These are phyloP conservation scores for Ilex aquifolium DNA, from an alignment of 257 asterid species.

Conservation along the genomic window DNA sequence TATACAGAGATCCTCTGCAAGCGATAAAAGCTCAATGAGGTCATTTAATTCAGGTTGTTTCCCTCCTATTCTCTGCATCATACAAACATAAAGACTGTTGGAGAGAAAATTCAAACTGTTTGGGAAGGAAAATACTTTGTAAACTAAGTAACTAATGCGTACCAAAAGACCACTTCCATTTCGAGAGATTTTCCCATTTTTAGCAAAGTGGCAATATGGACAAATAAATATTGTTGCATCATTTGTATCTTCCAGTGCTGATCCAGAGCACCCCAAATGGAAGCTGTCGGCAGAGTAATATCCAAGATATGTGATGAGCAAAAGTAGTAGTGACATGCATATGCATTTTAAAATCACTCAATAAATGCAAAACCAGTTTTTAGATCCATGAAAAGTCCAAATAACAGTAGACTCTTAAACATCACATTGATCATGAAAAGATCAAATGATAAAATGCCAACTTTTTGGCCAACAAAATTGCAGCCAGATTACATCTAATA, in stretches of 20 bases:
- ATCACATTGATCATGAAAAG: not conserved
- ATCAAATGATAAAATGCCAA: not conserved
- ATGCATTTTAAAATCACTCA: too few relatives aligned
- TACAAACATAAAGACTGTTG: slow-evolving; percentile 17
- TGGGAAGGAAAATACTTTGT: slow-evolving; percentile 7
- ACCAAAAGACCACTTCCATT: slow-evolving; percentile 53
- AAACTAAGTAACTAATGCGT: slow-evolving; percentile 20
- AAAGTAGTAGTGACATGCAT: not conserved
- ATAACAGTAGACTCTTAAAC: not conserved
- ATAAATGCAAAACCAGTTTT: too few relatives aligned
- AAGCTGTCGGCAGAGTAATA: slow-evolving; percentile 41
- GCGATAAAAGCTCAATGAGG: slow-evolving; percentile 47
- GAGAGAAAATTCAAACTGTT: slow-evolving; percentile 4
- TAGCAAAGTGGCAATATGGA: slow-evolving; percentile 49
- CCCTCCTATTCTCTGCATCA: slow-evolving; percentile 50
- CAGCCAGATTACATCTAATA: not conserved
- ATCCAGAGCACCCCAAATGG: slow-evolving; percentile 52
- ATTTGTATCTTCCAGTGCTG: slow-evolving; percentile 28
- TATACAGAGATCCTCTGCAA: slow-evolving; percentile 58
- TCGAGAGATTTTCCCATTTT: slow-evolving; percentile 42
- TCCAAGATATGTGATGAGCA: not conserved
- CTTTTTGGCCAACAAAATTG: not conserved
- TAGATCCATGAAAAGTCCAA: too few relatives aligned
- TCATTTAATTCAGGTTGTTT: slow-evolving; percentile 47
- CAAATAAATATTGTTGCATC: slow-evolving; percentile 31